These are phyloP conservation scores for Glycine soja DNA, from an alignment of 306 rosid species.

Conservation along the genomic window DNA sequence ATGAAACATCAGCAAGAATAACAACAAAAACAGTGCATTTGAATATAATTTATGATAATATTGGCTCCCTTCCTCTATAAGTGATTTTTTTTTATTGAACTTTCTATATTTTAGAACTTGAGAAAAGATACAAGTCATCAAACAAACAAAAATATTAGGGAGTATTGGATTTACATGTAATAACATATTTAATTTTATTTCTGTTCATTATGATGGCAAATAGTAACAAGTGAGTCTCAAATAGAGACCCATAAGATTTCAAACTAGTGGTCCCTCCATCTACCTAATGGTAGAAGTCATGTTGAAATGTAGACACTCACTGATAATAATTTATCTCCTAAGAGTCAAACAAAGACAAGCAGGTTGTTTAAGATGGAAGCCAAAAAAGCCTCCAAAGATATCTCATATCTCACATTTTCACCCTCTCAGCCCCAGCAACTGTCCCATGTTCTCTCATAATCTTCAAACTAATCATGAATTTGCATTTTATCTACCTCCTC, in stretches of 20 bases:
- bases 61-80: background rate
- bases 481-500: constrained; percentile 18
- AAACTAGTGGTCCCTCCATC: constrained; percentile 35
- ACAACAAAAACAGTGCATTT: constrained; percentile 23
- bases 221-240: constrained; percentile 11
- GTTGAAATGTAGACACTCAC: constrained; percentile 34
- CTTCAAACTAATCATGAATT: constrained; percentile 32
- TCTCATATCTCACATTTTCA: constrained; percentile 40
- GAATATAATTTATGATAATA: constrained; percentile 31
- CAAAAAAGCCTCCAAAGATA: constrained; percentile 10
- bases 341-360: constrained; percentile 28
- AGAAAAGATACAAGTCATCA: background rate
- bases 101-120: constrained; percentile 4
- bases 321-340: constrained; percentile 21
- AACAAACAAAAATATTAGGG: background rate
- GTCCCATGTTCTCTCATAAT: constrained; percentile 3
- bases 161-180: background rate
- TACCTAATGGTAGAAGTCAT: constrained; percentile 37
- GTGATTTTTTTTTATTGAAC: background rate
- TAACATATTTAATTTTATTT: background rate
- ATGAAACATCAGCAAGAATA: constrained; percentile 27
- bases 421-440: constrained; percentile 11
- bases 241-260: constrained; percentile 29
- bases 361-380: constrained; percentile 35
- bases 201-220: background rate